Evolutionary conservation across 352 stramenopile genomes (phyloP), one percentile per base, ranked within the genome.

Genomic region (Globisporangium heterothallicum): DNA sequence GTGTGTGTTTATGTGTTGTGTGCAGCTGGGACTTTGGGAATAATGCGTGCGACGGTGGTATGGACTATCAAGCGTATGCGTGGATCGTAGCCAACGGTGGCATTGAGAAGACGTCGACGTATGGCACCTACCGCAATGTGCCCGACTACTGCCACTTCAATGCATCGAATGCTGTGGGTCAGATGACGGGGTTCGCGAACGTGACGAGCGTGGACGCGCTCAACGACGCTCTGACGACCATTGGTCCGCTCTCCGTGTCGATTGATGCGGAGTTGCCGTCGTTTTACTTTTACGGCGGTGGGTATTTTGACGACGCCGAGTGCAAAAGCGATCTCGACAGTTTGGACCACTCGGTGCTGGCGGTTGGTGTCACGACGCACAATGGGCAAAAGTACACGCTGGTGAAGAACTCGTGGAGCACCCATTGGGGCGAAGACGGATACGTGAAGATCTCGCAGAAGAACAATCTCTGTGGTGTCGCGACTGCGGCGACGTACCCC

Each of bases 391-490:
- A 95, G 67, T 98, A 97, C 69, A 97, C 88, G 46, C 70, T 98
- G 58, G 85, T 97, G 45, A 97, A 97, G 70, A 98, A 98, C 65
- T 96, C 84, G 54, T 98, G 93, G 93, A 94, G 84, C 62, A 94
- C 76, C 30, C 78, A 92, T 53, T 98, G 93, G 93, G 93, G 93
- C 36, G 93, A 98, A 50, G 68, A 95, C 34, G 90, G 90, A 29
- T 97, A 97, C 74, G 64, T 97, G 27, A 94, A 92, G 63, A 94
- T 97, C 57, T 72, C 81, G 30, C 86, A 95, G 61, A 92, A 94
- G 53, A 65, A 94, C 53, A 98, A 99, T 53, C 86, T 97, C 5
- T 99, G 96, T 62, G 95, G 96, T 18, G 93, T 99, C 41, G 83
- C 96, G 40, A 98, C 84, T 0, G 69, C 78, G 16, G 80, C 88